These are phyloP conservation scores for Eimeria tenella DNA, from an alignment of 169 alveolate species.

Conservation along the genomic window DNA sequence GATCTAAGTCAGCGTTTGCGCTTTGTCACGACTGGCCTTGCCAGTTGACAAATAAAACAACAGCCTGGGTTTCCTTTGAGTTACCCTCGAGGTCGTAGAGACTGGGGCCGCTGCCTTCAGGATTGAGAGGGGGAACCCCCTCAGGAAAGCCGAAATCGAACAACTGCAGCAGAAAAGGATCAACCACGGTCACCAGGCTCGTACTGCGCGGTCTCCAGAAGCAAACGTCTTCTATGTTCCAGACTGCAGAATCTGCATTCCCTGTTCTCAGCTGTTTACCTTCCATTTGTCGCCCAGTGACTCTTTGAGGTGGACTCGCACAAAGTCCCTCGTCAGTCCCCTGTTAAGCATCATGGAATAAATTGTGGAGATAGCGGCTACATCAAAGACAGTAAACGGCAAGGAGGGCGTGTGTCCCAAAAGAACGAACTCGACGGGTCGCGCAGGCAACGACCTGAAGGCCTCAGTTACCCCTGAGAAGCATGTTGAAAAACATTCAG, in stretches of 20 bases:
- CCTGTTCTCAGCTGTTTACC: not conserved
- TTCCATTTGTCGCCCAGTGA: conserved; percentile 52
- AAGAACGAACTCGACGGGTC: conserved; percentile 56
- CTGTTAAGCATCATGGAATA: conserved; percentile 40
- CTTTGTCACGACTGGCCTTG: not conserved
- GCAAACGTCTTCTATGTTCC: not conserved
- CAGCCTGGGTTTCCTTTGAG: not conserved
- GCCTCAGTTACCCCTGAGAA: conserved; percentile 44
- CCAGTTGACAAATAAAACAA: not conserved
- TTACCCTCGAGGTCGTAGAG: conserved; percentile 45
- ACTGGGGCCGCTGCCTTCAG: conserved; percentile 46
- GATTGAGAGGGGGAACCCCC: conserved; percentile 38
- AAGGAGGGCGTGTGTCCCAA: conserved; percentile 46
- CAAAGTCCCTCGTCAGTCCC: conserved; percentile 35
- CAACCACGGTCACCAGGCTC: not conserved
- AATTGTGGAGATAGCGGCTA: conserved; percentile 19
- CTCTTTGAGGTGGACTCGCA: conserved; percentile 11
- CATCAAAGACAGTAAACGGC: conserved; percentile 14
- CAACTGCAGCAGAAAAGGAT: conserved; percentile 15
- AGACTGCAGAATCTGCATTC: not conserved
- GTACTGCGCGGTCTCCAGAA: not conserved
- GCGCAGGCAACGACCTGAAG: conserved; percentile 25
- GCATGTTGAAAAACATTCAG: not conserved
- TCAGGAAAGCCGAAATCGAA: conserved; percentile 32
- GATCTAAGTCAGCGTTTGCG: no score